A percentile compares a stretch with the other conserved stretches of the same genome.
Evolutionary conservation across 169 alveolate species (phyloP).

Genomic region (Cryptosporidium sp.): DNA sequence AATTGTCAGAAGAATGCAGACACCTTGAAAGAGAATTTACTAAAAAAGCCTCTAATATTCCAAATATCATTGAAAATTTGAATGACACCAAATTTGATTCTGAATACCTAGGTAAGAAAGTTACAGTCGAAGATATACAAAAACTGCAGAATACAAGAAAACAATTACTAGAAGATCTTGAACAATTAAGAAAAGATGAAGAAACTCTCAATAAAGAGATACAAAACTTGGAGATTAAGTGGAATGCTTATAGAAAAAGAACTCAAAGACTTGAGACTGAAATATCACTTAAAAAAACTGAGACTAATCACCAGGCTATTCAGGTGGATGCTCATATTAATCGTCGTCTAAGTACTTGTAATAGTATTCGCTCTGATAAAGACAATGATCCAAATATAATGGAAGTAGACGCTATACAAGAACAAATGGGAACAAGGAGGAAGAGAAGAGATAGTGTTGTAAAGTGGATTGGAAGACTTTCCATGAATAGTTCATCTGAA

Average conservation of each 20-base stretch:
- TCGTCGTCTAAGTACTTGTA: slow-evolving; percentile 38
- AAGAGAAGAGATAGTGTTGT: slow-evolving; percentile 62
- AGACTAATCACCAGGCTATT: slow-evolving; percentile 54
- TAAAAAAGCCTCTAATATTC: slow-evolving; percentile 51
- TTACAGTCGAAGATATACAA: slow-evolving; percentile 39
- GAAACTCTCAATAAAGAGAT: slow-evolving; percentile 35
- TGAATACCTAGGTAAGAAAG: slow-evolving; percentile 41
- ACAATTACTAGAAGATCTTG: slow-evolving; percentile 17
- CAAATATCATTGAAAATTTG: slow-evolving; percentile 40
- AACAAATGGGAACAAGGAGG: slow-evolving; percentile 3
- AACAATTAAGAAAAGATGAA: slow-evolving; percentile 27
- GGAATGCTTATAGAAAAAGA: slow-evolving; percentile 38
- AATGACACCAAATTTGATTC: slow-evolving; percentile 19
- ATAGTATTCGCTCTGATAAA: not conserved
- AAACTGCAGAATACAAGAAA: slow-evolving; percentile 46
- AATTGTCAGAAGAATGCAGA: slow-evolving; percentile 13
- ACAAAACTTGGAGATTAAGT: slow-evolving; percentile 39
- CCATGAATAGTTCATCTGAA: not conserved
- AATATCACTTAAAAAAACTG: slow-evolving; percentile 61
- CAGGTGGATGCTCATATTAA: slow-evolving; percentile 73
- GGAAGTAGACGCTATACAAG: not conserved
- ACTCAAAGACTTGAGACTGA: slow-evolving; percentile 59
- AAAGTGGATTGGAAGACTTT: slow-evolving; percentile 71
- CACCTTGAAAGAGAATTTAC: slow-evolving; percentile 16
- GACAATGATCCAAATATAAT: not conserved